Evolutionary conservation across 495 filamentous ascomycete species (phyloP), one percentile per base, ranked within the genome.

Genomic region (Penicillium mononematosum): DNA sequence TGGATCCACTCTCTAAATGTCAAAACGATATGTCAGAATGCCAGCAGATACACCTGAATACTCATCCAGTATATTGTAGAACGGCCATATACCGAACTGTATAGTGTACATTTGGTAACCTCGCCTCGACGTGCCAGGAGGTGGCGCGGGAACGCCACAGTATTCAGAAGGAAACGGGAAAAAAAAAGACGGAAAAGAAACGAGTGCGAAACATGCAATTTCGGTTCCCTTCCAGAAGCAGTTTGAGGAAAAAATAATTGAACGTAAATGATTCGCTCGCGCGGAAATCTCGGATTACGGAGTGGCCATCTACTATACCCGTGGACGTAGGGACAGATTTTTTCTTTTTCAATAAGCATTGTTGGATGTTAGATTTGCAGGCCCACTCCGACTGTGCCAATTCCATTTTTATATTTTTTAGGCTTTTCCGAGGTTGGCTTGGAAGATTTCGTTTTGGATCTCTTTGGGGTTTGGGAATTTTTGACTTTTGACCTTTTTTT

Each of bases 1-100:
- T 0, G 50, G 60, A 59, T 62, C 60, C 60, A 62, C 60, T 53
- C 36, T 45, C 43, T 12, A 34, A 34, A 44, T 2, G 7, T 34
- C 31, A 34, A 22, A 20, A 11, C 1, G 29, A 47, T 17, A 29
- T n/a, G 16, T 3, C 20, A 5, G 19, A 19, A 39, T 39, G 14
- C 14, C 36, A 8, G 34, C 34, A 38, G 36, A 38, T 39, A 39
- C 16, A 38, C 36, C 16, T 16, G 7, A 8, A 3, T 8, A 39
- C 1, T 39, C 20, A 9, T 43, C 41, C 2, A 24, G 3, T 4
- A 24, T 24, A 34, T 34, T 34, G 31, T 34, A 44, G 19, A 11
- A 24, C 1, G 0, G 3, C 5, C 4, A 8, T 22, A 22, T 14
- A 8, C n/a, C 27, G 4, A 29, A 20, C 1, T 19, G 16, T 47